Percentiles rank a stretch among this genome's conserved stretches.
Evolutionary conservation across 1,284 basidiomycete species (phyloP).

Genomic region (Lignosus rhinocerotis): DNA sequence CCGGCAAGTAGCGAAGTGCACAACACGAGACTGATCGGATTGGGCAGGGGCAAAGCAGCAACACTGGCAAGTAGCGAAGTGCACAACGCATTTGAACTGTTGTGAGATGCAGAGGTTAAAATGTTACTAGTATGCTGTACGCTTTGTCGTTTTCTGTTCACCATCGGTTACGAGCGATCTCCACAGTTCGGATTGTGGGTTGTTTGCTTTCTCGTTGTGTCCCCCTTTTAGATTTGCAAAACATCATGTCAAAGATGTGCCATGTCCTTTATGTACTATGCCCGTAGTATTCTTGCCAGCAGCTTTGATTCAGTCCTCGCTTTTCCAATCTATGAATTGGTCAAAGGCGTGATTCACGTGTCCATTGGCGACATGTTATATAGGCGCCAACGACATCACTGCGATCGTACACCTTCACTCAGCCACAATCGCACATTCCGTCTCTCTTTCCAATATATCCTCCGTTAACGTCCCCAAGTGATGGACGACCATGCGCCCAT

Average conservation of each 20-base stretch:
- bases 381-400: not conserved
- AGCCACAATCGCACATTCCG: conserved; percentile 6
- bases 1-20: not conserved
- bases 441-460: not conserved
- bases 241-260: too few species aligned
- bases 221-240: too few species aligned
- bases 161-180: too few species aligned
- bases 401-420: not conserved
- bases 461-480: not conserved
- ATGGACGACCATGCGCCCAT: conserved; percentile 3
- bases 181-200: too few species aligned
- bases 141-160: too few species aligned
- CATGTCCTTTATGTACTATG: too few species aligned
- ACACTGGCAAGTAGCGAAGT: not conserved
- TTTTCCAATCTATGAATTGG: not conserved
- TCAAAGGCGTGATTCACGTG: not conserved
- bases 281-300: too few species aligned
- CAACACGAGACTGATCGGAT: not conserved
- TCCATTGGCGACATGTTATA: not conserved
- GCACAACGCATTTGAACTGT: too few species aligned
- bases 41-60: not conserved
- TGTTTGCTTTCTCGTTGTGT: too few species aligned
- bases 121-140: too few species aligned
- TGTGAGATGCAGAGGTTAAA: too few species aligned
- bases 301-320: too few species aligned